Evolutionary conservation across 352 stramenopile genomes (phyloP), one percentile per base, ranked within the genome.

Genomic region (Pythium aristosporum): DNA sequence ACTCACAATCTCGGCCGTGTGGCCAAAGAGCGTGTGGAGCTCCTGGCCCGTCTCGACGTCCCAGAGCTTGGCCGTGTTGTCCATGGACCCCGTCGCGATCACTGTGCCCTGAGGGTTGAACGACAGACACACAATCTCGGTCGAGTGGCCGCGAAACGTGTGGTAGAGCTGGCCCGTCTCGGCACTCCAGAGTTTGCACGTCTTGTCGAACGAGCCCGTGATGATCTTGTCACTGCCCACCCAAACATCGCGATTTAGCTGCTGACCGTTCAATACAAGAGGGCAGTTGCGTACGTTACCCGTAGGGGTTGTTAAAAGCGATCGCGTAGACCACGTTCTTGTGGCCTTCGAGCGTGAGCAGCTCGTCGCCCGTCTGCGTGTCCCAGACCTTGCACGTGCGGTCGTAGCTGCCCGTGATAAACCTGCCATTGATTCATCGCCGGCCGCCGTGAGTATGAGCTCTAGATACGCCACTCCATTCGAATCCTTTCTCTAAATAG

Each of bases 321-420:
- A 98, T 98, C 16, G 92, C 92, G 56, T 98, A 98, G 12, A 98
- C 95, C 2, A 98, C 95, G 72, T 98, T 98, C 69, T 96, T 96
- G 74, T 98, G 95, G 10, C 92, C 94, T 72, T 98, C 93, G 15
- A 98, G 71, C 3, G 91, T 98, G 51, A 97, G 74, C 21, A 98
- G 72, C 74, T 98, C 94, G 57, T 98, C 89, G 30, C 92, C 95
- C 6, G 91, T 97, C 51, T 96, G 81, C 2, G 94, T 98, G 69
- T 98, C 94, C 92, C 94, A 98, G 43, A 98, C 89, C 72, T 98
- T 98, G 71, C 91, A 98, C 37, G 91, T 98, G 12, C 95, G 85
- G 61, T 98, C 95, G 57, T 98, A 98, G 68, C 86, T 97, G 18
- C 95, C 95, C 6, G 92, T 98, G 65, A 98, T 98, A 68, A 98